These are phyloP conservation scores for Lachnellula subtilissima DNA, from an alignment of 2,329 filamentous ascomycete species.

Conservation along the genomic window DNA sequence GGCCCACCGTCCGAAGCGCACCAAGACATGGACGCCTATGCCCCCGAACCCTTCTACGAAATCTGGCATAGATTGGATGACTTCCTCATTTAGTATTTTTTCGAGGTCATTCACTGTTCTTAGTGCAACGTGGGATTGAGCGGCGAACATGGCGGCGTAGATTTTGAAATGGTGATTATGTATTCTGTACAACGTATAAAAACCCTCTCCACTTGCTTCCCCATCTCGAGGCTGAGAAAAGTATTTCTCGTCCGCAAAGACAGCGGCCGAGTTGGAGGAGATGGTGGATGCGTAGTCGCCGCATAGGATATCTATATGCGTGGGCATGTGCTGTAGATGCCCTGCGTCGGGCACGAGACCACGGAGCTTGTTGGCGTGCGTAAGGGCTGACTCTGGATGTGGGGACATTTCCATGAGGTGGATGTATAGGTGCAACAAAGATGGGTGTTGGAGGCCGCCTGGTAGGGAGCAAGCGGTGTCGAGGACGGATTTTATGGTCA, in stretches of 20 bases:
- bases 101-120: constrained; percentile 58
- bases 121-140: constrained; percentile 56
- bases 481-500: constrained; percentile 54
- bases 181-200: constrained; percentile 71
- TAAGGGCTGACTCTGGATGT: constrained; percentile 57
- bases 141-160: constrained; percentile 75
- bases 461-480: constrained; percentile 51
- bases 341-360: constrained; percentile 63
- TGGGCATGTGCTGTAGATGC: constrained; percentile 72
- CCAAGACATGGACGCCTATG: constrained; percentile 62
- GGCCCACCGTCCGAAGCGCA: constrained; percentile 70
- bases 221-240: constrained; percentile 37
- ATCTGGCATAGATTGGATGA: constrained; percentile 73
- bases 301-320: constrained; percentile 68
- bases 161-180: constrained; percentile 73
- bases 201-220: constrained; percentile 56
- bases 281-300: constrained; percentile 68
- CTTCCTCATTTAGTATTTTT: constrained; percentile 53
- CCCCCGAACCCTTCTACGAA: constrained; percentile 69
- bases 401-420: constrained; percentile 75
- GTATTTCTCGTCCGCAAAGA: constrained; percentile 61
- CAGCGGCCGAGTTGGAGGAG: constrained; percentile 60
- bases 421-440: constrained; percentile 70
- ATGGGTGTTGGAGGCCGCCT: constrained; percentile 55
- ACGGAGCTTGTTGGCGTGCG: constrained; percentile 57